Evolutionary conservation across 805 yeast species (phyloP).

Genomic region (Zygosaccharomyces lentus): DNA sequence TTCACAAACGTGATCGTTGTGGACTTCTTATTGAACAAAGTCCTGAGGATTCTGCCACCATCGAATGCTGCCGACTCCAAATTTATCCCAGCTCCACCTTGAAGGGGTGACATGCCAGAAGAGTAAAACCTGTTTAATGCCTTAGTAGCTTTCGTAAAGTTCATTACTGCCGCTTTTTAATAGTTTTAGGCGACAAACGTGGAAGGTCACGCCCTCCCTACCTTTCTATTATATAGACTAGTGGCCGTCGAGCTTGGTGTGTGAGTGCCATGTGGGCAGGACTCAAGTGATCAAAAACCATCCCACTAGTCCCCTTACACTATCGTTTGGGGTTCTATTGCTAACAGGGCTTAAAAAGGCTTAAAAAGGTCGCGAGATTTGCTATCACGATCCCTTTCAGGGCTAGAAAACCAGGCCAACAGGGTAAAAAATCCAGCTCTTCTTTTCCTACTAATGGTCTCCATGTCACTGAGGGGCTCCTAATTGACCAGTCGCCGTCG

Average conservation of each 20-base stretch:
- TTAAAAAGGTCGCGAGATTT: neutral
- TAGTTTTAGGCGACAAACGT: neutral
- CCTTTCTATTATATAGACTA: neutral
- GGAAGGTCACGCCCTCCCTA: too few relatives aligned
- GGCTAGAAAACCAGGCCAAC: neutral
- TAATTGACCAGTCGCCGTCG: too few relatives aligned
- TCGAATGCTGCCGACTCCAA: neutral
- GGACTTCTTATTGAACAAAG: conserved; percentile 19
- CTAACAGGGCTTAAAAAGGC: neutral
- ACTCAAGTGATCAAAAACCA: neutral
- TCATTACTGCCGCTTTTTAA: neutral
- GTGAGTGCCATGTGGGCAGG: neutral
- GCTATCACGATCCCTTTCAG: neutral
- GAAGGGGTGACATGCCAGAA: neutral
- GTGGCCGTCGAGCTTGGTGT: neutral
- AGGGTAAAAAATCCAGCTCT: neutral
- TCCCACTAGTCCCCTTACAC: neutral
- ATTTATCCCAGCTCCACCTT: neutral
- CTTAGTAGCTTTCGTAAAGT: neutral
- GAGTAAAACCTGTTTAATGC: neutral
- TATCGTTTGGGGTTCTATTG: neutral
- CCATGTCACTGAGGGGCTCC: too few relatives aligned
- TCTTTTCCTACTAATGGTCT: too few relatives aligned
- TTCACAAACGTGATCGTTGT: conserved; percentile 24
- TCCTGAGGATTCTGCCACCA: conserved; percentile 11